Conservation (phyloP, 2,329 filamentous ascomycete species). For the Fonsecaea multimorphosa region DNA sequence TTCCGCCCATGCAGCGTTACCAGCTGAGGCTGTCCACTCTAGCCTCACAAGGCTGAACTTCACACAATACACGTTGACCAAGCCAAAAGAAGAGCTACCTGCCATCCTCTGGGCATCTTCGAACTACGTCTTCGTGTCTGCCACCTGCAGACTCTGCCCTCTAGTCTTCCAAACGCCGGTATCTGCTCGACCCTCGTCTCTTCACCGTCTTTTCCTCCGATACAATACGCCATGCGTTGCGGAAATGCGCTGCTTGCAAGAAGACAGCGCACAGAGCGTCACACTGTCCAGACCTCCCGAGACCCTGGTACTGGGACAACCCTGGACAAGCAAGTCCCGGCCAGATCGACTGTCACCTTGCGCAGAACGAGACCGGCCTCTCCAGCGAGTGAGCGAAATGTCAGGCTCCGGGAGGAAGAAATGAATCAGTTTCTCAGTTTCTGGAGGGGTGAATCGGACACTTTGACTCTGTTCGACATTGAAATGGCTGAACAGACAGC, state of each 20-base stretch:
- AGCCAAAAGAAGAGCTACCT: neutral
- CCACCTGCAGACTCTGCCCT: neutral
- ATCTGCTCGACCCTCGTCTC: neutral
- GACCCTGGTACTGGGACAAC: neutral
- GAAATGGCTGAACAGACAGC: neutral
- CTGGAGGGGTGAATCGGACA: slow-evolving; percentile 1
- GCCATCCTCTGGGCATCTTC: neutral
- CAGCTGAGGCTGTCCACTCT: neutral
- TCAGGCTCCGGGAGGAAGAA: neutral
- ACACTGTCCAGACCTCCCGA: neutral
- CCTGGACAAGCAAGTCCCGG: neutral
- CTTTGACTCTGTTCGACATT: slow-evolving; percentile 8
- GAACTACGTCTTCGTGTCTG: neutral
- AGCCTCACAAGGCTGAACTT: neutral
- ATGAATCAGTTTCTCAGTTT: neutral
- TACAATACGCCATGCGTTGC: neutral
- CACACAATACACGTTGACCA: neutral
- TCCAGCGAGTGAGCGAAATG: neutral
- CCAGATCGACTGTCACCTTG: neutral
- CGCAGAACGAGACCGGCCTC: neutral
- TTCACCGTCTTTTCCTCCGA: neutral
- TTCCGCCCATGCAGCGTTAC: neutral
- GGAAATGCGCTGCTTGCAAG: neutral
- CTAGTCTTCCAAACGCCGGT: neutral
- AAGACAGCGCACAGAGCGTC: neutral